Evolutionary conservation across 2,329 filamentous ascomycete genomes (phyloP), one percentile per base, ranked within the genome.

Genomic region (Pseudogymnoascus sp.): DNA sequence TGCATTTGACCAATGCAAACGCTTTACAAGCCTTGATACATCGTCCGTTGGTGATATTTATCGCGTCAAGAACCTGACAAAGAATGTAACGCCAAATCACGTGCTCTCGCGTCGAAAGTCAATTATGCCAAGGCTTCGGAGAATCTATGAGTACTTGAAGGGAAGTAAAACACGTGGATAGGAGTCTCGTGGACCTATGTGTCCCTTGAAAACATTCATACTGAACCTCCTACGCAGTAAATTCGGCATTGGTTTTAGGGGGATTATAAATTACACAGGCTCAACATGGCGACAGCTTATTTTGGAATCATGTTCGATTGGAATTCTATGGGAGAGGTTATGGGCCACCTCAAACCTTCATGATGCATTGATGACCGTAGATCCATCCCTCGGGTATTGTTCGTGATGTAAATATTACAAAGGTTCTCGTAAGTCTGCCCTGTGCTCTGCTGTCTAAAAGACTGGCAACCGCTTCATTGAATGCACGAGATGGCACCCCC

Each of bases 341-440:
- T 33, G 48, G 29, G 29, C 29, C 29, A 55, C 48, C 48, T 33
- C 48, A 55, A 55, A 55, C 48, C 27, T 55, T 55, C 48, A 33
- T 33, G 44, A 55, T 55, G 44, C 44, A 55, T 55, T 55, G 48
- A 33, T 55, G 48, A 55, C 48, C 48, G 48, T 55, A 55, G 15
- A 33, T 55, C 48, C 48, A 55, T 55, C n/a, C 9, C 29, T 55
- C 48, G 48, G 48, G 48, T 55, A 55, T 55, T 55, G 48, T 55
- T 55, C 48, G 48, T 55, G 48, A 55, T 55, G 48, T 55, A 55
- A 55, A 55, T 55, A 15, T 55, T 55, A 55, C 48, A 55, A 55
- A 55, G 48, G 48, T 55, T 33, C 48, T 55, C 48, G 29, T 55
- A 55, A 33, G 48, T 55, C 29, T 33, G 31, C 48, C 48, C n/a